Evolutionary conservation across 768 basidiomycete species (phyloP).

Genomic region (Lactifluus piperatus): DNA sequence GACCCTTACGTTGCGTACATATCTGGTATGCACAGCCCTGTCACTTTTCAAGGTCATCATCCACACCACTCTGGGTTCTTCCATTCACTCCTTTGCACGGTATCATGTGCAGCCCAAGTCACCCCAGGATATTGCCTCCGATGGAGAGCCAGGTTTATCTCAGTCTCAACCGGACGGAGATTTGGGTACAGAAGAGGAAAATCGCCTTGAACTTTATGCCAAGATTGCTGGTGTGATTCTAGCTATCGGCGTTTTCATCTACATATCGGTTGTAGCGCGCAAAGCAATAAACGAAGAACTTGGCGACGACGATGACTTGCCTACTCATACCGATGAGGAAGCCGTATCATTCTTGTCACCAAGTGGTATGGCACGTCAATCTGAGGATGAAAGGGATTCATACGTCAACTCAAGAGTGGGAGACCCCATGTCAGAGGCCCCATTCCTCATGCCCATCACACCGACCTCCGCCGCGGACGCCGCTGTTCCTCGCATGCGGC

Average conservation of each 20-base stretch:
- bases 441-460: constrained; percentile 4
- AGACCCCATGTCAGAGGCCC: constrained; percentile 15
- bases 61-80: constrained; percentile 81
- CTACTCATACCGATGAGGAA: constrained; percentile 20
- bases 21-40: constrained; percentile 70
- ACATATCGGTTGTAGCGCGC: constrained; percentile 75
- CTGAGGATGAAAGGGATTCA: constrained; percentile 7
- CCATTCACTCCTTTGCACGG: constrained; percentile 76
- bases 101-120: constrained; percentile 34
- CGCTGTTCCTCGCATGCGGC: constrained; percentile 1
- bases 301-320: constrained; percentile 35
- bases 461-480: constrained; percentile 11
- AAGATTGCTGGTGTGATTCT: constrained; percentile 62
- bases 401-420: constrained; percentile 3
- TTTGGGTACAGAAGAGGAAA: constrained; percentile 31
- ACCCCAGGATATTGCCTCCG: constrained; percentile 20
- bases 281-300: constrained; percentile 48
- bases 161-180: constrained; percentile 4
- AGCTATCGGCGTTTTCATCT: constrained; percentile 67
- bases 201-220: constrained; percentile 47
- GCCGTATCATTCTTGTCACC: constrained; percentile 18
- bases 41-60: constrained; percentile 86
- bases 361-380: constrained; percentile 10
- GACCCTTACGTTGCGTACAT: constrained; percentile 69
- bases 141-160: constrained; percentile 18